A percentile compares a stretch with the other conserved stretches of the same genome.
phyloP scores from a whole-genome alignment of 140 eudicot genomes.

The Cichorium intybus region DNA sequence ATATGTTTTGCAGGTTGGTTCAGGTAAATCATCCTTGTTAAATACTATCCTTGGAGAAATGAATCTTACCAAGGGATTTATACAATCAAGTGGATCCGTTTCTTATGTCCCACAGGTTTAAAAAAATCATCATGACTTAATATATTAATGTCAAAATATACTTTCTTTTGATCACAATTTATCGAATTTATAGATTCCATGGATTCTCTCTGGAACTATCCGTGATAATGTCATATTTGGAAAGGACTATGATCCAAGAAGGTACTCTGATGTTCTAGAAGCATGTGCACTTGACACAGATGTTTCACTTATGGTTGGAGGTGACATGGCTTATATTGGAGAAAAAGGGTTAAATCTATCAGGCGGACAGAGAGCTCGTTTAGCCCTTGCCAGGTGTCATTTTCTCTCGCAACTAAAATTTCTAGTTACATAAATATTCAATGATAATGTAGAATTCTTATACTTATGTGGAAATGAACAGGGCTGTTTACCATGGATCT shows the following conservation, averaged over 20 bases:
- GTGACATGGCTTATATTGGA: constrained; percentile 86
- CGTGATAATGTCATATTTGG: constrained; percentile 89
- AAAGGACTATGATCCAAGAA: constrained; percentile 55
- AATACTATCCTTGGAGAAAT: constrained; percentile 68
- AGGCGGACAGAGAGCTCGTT: constrained; percentile 96
- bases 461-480: constrained; percentile 28
- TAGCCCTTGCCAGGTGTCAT: constrained; percentile 87
- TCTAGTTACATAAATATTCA: constrained; percentile 1
- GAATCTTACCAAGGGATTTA: constrained; percentile 61
- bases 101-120: constrained; percentile 92
- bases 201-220: constrained; percentile 90
- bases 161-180: background rate
- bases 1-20: constrained; percentile 73
- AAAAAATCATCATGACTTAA: background rate
- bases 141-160: background rate
- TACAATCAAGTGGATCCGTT: constrained; percentile 47
- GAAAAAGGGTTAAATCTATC: constrained; percentile 90
- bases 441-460: constrained; percentile 7
- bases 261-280: constrained; percentile 63
- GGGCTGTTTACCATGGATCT: constrained; percentile 80
- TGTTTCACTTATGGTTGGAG: constrained; percentile 78
- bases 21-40: constrained; percentile 92
- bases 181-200: constrained; percentile 59
- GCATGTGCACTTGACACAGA: constrained; percentile 86
- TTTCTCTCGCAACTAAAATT: constrained; percentile 1